These are phyloP conservation scores for Setaria italica DNA, from an alignment of 202 grass and related monocot genomes.

Conservation along the genomic window DNA sequence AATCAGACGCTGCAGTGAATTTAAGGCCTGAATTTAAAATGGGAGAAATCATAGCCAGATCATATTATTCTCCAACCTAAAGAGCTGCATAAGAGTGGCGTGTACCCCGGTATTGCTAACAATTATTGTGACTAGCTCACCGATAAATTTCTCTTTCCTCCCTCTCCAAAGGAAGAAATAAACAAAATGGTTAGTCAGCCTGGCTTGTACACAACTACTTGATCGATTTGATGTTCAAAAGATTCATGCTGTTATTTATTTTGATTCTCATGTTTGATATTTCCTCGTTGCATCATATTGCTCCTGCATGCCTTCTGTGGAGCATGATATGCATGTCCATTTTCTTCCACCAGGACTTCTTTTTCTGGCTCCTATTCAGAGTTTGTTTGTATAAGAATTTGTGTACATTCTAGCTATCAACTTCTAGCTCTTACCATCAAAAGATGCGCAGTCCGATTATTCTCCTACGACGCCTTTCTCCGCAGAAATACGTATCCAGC, in stretches of 20 bases:
- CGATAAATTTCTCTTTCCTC: background rate
- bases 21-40: background rate
- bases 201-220: slow-evolving; percentile 1
- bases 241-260: background rate
- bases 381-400: background rate
- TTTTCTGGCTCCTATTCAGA: background rate
- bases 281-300: background rate
- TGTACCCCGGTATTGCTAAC: background rate
- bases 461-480: too few relatives aligned
- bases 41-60: background rate
- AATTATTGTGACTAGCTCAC: background rate
- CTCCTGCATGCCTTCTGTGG: background rate
- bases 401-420: background rate
- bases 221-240: slow-evolving; percentile 5
- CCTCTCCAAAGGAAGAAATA: background rate
- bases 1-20: background rate
- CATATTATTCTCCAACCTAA: background rate
- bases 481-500: too few relatives aligned
- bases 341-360: background rate
- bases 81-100: background rate
- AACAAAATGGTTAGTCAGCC: background rate
- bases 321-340: background rate
- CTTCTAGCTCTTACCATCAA: background rate
- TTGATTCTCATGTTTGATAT: background rate
- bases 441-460: background rate